Conservation (phyloP, 2,329 filamentous ascomycete genomes). For the Beauveria rudraprayagi region DNA sequence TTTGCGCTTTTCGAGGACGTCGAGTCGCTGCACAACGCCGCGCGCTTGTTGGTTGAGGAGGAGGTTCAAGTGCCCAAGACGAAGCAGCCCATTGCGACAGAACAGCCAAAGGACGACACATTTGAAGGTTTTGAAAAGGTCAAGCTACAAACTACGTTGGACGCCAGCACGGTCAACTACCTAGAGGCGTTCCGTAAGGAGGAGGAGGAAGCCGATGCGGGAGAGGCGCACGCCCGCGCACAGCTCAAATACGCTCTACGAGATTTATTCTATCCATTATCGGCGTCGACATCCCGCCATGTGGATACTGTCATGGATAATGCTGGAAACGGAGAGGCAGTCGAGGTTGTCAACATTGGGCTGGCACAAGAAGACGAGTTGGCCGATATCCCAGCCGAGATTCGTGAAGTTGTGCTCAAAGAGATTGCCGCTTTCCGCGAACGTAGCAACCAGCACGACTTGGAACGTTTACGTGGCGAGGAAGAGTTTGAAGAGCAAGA, state of each 20-base stretch:
- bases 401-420: slow-evolving; percentile 87
- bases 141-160: slow-evolving; percentile 65
- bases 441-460: slow-evolving; percentile 76
- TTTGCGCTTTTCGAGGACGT: slow-evolving; percentile 94
- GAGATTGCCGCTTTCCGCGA: slow-evolving; percentile 95
- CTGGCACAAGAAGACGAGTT: slow-evolving; percentile 85
- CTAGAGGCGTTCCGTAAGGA: slow-evolving; percentile 68
- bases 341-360: slow-evolving; percentile 85
- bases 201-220: slow-evolving; percentile 53
- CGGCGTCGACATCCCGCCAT: slow-evolving; percentile 44
- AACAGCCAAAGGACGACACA: slow-evolving; percentile 34
- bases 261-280: slow-evolving; percentile 62
- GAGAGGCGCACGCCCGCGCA: slow-evolving; percentile 62
- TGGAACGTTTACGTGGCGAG: slow-evolving; percentile 79
- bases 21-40: slow-evolving; percentile 76
- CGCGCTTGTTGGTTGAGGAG: slow-evolving; percentile 76
- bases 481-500: slow-evolving; percentile 90
- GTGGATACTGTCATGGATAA: slow-evolving; percentile 66
- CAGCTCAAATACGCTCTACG: slow-evolving; percentile 61
- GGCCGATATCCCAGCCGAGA: slow-evolving; percentile 89
- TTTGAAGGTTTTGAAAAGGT: slow-evolving; percentile 58
- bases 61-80: slow-evolving; percentile 76
- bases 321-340: slow-evolving; percentile 51
- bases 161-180: slow-evolving; percentile 75
- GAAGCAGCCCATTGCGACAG: slow-evolving; percentile 52